These are phyloP conservation scores for Thamnidium elegans DNA, from an alignment of 192 early-diverging fungal genomes.

Conservation along the genomic window DNA sequence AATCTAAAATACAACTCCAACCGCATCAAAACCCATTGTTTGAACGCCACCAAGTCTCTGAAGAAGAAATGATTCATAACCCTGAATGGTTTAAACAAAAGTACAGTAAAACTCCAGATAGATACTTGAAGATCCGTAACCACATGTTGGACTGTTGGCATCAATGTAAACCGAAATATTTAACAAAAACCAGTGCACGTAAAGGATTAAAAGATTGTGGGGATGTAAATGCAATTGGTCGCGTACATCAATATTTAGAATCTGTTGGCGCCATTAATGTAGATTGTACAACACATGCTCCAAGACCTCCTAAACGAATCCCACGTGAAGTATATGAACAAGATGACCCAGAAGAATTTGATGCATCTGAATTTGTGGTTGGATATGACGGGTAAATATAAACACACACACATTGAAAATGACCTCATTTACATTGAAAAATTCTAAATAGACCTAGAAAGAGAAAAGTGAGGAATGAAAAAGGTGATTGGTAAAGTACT, in stretches of 20 bases:
- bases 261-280: conserved; percentile 74
- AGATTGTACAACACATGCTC: conserved; percentile 49
- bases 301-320: conserved; percentile 33
- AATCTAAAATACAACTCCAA: too few species aligned
- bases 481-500: conserved; percentile 58
- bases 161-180: conserved; percentile 59
- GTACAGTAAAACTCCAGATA: conserved; percentile 78
- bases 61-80: conserved; percentile 46
- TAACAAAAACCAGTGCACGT: conserved; percentile 81
- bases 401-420: too few species aligned
- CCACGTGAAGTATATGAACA: conserved; percentile 19
- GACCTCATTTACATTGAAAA: too few species aligned
- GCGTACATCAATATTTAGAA: conserved; percentile 86
- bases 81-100: conserved; percentile 70
- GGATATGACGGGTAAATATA: conserved; percentile 37
- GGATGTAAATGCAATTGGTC: conserved; percentile 90
- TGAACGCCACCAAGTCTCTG: conserved; percentile 47
- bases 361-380: conserved; percentile 25
- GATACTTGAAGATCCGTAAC: conserved; percentile 88
- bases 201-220: conserved; percentile 78
- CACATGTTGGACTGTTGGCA: conserved; percentile 84
- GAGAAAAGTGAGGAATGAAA: conserved; percentile 57
- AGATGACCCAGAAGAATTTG: conserved; percentile 3
- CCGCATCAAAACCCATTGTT: conserved; percentile 14
- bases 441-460: conserved; percentile 50